Evolutionary conservation across 2,329 filamentous ascomycete species (phyloP), one percentile per base, ranked within the genome.

Genomic region (Paecilomyces formosus): DNA sequence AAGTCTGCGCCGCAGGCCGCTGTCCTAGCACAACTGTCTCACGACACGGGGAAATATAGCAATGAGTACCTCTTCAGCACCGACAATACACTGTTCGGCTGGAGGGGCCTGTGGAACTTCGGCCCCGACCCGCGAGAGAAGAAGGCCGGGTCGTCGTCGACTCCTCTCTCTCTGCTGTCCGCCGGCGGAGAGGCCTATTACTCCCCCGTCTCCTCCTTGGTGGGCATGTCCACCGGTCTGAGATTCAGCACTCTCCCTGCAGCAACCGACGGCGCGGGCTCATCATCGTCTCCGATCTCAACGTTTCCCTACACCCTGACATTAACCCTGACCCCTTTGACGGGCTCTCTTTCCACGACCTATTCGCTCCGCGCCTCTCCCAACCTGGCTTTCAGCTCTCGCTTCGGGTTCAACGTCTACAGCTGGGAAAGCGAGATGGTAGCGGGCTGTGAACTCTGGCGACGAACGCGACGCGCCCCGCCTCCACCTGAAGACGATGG

Each of bases 341-440:
- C 97, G 85, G 94, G 94, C 18, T 96, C 90, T 69, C 82, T 99
- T 60, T 92, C 89, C 58, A 90, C 92, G 35, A 96, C 87, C 15
- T 99, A 99, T 72, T 90, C 94, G 0, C 90, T 97, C 54, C 88
- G 90, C 68, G 93, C 93, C 1, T 91, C 91, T 2, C 84, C 84
- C 33, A 86, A 91, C 67, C 85, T 96, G 65, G 89, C 91, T 11
- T 82, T 99, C 55, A 94, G 92, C 63, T 95, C 92, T 22, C 86
- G 89, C 55, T 93, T 97, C 76, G 92, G 95, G 70, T 99, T 99
- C 76, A 99, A 99, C 69, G 89, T 97, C 55, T 97, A 97, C 76
- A 96, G 91, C 71, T 99, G 97, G 78, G 94, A 99, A 78, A 96
- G 91, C 70, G 89, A 94, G 59, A 88, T 96, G 80, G 88, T 92